Evolutionary conservation across 441 rosid genomes (phyloP).

Genomic region (Pelargonium myrrhifolium): DNA sequence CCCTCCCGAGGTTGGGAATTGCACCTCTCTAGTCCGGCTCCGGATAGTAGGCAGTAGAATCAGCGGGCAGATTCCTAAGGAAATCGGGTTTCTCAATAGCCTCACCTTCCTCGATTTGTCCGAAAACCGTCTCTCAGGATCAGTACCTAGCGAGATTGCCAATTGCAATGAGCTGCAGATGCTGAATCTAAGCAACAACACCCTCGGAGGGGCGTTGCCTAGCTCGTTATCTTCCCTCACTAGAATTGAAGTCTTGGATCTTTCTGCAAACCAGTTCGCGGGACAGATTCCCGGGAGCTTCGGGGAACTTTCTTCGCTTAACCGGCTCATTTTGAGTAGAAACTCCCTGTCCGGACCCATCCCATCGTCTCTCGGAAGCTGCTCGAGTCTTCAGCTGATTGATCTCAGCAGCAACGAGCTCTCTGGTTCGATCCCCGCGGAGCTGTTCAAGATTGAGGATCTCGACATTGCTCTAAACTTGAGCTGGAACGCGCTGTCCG

Average conservation of each 20-base stretch:
- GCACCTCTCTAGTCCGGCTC: slow-evolving; percentile 69
- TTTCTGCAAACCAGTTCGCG: slow-evolving; percentile 45
- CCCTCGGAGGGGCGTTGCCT: slow-evolving; percentile 56
- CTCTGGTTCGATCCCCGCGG: slow-evolving; percentile 58
- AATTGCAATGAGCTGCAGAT: slow-evolving; percentile 68
- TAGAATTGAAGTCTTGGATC: slow-evolving; percentile 71
- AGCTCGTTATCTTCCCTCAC: slow-evolving; percentile 58
- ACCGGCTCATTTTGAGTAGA: slow-evolving; percentile 56
- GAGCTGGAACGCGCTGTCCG: slow-evolving; percentile 71
- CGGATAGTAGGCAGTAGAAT: slow-evolving; percentile 72
- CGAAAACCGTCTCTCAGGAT: slow-evolving; percentile 61
- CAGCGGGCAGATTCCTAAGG: slow-evolving; percentile 58
- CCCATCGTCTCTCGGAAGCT: slow-evolving; percentile 61
- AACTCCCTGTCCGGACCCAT: slow-evolving; percentile 67
- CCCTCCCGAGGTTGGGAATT: slow-evolving; percentile 69
- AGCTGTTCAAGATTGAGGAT: slow-evolving; percentile 59
- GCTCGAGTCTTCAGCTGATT: slow-evolving; percentile 77
- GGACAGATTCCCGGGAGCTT: slow-evolving; percentile 68
- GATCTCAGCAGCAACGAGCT: slow-evolving; percentile 83
- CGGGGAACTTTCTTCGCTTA: slow-evolving; percentile 60
- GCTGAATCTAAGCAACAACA: slow-evolving; percentile 81
- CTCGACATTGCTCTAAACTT: slow-evolving; percentile 89
- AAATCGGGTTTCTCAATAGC: slow-evolving; percentile 53
- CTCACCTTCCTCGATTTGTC: slow-evolving; percentile 77
- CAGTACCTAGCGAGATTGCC: slow-evolving; percentile 65